phyloP scores from a whole-genome alignment of 2,329 filamentous ascomycete species.

The Ophiocordyceps camponoti-floridani region DNA sequence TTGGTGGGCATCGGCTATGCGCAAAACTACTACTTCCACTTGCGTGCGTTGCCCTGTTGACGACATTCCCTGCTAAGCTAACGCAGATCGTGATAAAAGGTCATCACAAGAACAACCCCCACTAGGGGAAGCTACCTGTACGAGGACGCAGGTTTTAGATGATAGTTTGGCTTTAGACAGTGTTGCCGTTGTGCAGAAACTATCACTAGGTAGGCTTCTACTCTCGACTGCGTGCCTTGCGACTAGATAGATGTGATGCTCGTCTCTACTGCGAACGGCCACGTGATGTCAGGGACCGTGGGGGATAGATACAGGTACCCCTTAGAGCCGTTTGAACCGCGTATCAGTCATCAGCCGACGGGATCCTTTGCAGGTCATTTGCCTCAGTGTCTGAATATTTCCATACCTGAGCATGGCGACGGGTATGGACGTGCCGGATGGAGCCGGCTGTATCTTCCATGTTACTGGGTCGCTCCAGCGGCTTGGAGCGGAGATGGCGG shows the following conservation, averaged over 20 bases:
- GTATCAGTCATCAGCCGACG: background rate
- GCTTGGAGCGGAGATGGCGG: too few relatives aligned
- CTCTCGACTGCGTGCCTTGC: too few relatives aligned
- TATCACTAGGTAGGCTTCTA: background rate
- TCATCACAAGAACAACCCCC: constrained; percentile 99
- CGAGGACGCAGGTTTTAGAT: constrained; percentile 10
- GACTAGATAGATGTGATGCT: background rate
- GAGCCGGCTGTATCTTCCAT: too few relatives aligned
- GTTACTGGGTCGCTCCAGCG: too few relatives aligned
- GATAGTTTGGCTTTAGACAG: constrained; percentile 23
- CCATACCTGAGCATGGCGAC: too few relatives aligned
- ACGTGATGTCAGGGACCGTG: constrained; percentile 3
- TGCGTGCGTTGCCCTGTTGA: constrained; percentile 49
- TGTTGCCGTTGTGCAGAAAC: background rate
- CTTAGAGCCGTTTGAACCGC: background rate
- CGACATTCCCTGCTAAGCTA: background rate
- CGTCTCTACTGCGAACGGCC: background rate
- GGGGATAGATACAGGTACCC: background rate
- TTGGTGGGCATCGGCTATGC: constrained; percentile 76
- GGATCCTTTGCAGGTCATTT: background rate
- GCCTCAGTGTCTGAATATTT: background rate
- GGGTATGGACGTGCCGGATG: too few relatives aligned
- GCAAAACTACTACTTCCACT: constrained; percentile 99
- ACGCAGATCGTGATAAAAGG: constrained; percentile 32
- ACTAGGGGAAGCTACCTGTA: constrained; percentile 38